Base-by-base conservation (phyloP, 164 flowering plant genomes). In the Taxillus chinensis region DNA sequence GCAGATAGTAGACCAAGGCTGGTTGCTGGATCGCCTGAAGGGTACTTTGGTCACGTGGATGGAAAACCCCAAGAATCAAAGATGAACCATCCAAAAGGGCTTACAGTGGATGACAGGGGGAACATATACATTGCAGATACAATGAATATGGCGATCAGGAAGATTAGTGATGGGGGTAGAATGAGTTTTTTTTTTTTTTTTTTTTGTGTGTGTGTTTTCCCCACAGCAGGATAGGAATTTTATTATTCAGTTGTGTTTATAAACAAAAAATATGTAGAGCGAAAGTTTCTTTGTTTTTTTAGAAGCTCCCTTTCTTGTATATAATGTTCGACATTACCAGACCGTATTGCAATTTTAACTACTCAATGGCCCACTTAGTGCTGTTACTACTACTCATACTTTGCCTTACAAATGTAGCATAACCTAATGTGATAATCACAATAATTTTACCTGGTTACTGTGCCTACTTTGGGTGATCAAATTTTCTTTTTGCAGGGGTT, bases 121-220 rank as follows among this genome's bases (percentile, higher is more conserved):
- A 90, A 90, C 60, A 76, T 93, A 60, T 90, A 93, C 64, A 63
- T 92, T 57, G 98, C 98, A 3, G 98, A 92, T 72, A 85, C 87
- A 15, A 74, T 78, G 75, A 93, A 93, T 73, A 86, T 82, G 91
- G 96, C 87, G n/a, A 89, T 93, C 71, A 80, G 99, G 73, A 93
- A 87, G 79, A 86, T 90, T 61, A 84, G 96, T 66, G 95, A 89
- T 70, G 66, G 90, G 73, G 97, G 99, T 90, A 76, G 62, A 50
- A 0, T 62, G 9, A 17, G 5, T 27, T 61, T 27, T 1, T n/a
- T 57, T 15, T 62, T 39, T 39, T 45, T 16, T 16, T 27, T 42
- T n/a, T n/a, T n/a, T n/a, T n/a, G n/a, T n/a, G n/a, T n/a, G n/a
- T 27, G 12, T 7, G 5, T 41, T 17, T 38, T 43, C 46, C 46